Evolutionary conservation across 2,329 filamentous ascomycete species (phyloP), one percentile per base, ranked within the genome.

Genomic region (Gaeumannomyces tritici): DNA sequence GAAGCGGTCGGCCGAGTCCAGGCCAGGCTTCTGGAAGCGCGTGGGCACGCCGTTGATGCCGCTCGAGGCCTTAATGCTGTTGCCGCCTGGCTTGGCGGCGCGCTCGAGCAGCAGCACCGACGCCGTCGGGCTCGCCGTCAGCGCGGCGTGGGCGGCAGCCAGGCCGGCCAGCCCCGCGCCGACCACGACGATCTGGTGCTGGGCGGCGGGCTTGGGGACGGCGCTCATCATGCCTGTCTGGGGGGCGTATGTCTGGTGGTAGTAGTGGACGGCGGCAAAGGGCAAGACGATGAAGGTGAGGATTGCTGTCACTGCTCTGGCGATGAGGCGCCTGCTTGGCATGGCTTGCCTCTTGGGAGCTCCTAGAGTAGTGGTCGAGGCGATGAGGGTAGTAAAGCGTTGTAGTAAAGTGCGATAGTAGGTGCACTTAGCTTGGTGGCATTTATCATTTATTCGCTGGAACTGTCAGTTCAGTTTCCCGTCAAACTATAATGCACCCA

Each of bases 11-110:
- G 79, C 75, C 27, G 68, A 65, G 27, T 70, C 66, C 56, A 75
- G 67, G 55, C 68, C 61, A n/a, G 60, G 47, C 4, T 63, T 56
- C 69, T 89, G 86, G 65, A 82, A 87, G 4, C 75, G 76, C 0
- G 85, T 88, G 0, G 79, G 78, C 0, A 79, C 78, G n/a, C 61
- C 61, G 28, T 62, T 62, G 55, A 62, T 62, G 21, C 61, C 61
- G 33, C 61, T 62, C 35, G 61, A 62, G 24, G 61, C 61, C 27
- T 62, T 62, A 55, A 62, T 62, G 55, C 61, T 62, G 55, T 62
- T 62, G 29, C 61, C 61, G 55, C 61, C 61, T 7, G 61, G 55
- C 56, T 62, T 62, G 26, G 61, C 13, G 11, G 42, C 59, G 3
- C 59, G 59, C 59, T 61, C 59, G 42, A 61, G 59, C 27, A 61